Base-by-base conservation (phyloP, 495 filamentous ascomycete genomes). In the Paragyromitra xinjiangensis region DNA sequence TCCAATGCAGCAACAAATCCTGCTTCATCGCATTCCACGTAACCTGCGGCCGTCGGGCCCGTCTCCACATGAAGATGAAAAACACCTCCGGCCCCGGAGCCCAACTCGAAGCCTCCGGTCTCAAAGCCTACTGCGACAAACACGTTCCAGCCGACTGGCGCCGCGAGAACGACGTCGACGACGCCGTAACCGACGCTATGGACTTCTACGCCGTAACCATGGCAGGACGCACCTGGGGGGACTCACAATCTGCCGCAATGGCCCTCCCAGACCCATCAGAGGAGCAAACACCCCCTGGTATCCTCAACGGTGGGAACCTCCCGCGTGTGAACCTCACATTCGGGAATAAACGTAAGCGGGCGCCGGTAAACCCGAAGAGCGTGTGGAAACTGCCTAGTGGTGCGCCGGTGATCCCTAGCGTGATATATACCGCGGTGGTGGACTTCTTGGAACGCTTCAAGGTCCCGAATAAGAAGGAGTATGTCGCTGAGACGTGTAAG, bases 21-120 rank as follows among this genome's bases (percentile, higher is more conserved):
- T 99, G 95, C 83, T 99, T 94, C 81, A 90, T 93, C 80, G 95
- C 95, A n/a, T 99, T 98, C 84, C 95, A 99, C 83, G 95, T 98
- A 39, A 98, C 95, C 5, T 99, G 95, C 82, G 95, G 95, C 11
- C 90, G 96, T 50, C 87, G 93, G 75, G 92, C 94, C 48, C 90
- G 92, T 74, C 89, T 99, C 0, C 97, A 92, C 83, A 86, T 99
- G 71, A 97, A 95, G 86, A 98, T 98, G 95, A 98, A 98, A 84
- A 93, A 93, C 61, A 91, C 88, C 59, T 92, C 95, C 73, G 93
- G 93, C 7, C 88, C 87, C 8, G 87, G 92, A 4, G 90, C 91
- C n/a, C 90, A 92, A 19, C 88, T 95, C 70, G 95, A 99, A 79
- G 91, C 93, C n/a, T 92, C 90, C 75, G 89, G 93, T 24, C 87